Evolutionary conservation across 768 basidiomycete genomes (phyloP), one percentile per base, ranked within the genome.

Genomic region (Gymnopilus dilepis): DNA sequence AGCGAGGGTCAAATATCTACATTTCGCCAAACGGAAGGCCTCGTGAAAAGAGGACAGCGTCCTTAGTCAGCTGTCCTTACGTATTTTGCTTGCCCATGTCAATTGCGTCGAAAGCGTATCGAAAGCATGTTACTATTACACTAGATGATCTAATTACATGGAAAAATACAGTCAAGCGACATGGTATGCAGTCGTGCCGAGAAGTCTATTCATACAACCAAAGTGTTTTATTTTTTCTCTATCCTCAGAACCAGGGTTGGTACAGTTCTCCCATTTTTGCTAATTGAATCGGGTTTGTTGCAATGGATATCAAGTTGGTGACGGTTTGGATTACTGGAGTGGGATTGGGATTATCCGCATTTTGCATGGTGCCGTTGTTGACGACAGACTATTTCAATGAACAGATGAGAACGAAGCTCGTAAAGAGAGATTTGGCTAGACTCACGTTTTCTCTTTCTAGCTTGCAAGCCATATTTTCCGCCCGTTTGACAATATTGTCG

Each of bases 201-300:
- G 34, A 24, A 38, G 13, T 22, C 4, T 28, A 45, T 28, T 19
- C n/a, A 26, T 40, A 50, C 19, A 31, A 26, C 37, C 31, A 43
- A 40, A 26, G 19, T 37, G 15, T 31, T 30, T 41, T 6, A 28
- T 37, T 13, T 31, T 30, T 41, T 6, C n/a, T 8, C 6, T 4
- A 48, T 22, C 9, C 6, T 74, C 74, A 94, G 74, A 92, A 94
- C 92, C 94, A 97, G 4, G 95, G 91, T 65, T 90, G 84, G 69
- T 89, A 95, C 26, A 86, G 80, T 71, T 97, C 94, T 30, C 87
- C 85, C 90, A 94, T 93, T 72, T 90, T 91, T 60, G 89, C 87
- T 7, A 99, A 82, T 62, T 91, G 88, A 26, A 90, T 77, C 1
- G 95, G 94, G 70, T 95, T 93, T 4, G 94, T 94, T 15, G 97